A percentile compares a stretch with the other conserved stretches of the same genome.
Conservation (phyloP, 1,284 basidiomycete genomes). For the Sporisorium scitamineum region DNA sequence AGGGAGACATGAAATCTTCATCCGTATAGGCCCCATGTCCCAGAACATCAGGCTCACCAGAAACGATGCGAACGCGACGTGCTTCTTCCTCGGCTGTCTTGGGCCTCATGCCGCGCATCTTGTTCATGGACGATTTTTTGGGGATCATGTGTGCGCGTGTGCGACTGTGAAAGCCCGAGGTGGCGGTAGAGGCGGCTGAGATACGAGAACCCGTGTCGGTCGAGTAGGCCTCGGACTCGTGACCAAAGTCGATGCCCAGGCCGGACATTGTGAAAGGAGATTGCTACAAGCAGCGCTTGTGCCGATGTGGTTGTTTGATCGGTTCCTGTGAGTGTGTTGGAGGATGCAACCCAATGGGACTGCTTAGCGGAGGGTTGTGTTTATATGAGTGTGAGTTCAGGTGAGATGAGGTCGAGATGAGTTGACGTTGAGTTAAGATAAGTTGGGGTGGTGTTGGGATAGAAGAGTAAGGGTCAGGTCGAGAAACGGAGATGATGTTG, state of each 20-base stretch:
- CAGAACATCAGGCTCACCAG: constrained; percentile 51
- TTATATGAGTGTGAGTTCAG: background rate
- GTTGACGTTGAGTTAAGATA: too few relatives aligned
- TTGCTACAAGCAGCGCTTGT: background rate
- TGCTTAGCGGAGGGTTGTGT: background rate
- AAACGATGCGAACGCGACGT: constrained; percentile 56
- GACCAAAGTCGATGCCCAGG: constrained; percentile 64
- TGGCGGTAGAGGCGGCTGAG: constrained; percentile 20
- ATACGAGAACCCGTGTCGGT: constrained; percentile 21
- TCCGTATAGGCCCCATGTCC: constrained; percentile 52
- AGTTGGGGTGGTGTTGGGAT: too few relatives aligned
- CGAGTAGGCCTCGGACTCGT: constrained; percentile 38
- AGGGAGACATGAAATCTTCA: constrained; percentile 44
- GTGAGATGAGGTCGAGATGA: background rate
- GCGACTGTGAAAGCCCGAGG: constrained; percentile 39
- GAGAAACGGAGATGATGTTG: background rate
- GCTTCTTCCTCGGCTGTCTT: constrained; percentile 42
- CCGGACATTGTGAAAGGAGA: constrained; percentile 52
- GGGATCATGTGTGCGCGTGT: constrained; percentile 40
- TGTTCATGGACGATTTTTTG: constrained; percentile 46
- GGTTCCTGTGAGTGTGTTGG: background rate
- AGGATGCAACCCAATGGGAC: background rate
- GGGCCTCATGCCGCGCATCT: constrained; percentile 33
- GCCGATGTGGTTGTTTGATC: background rate
- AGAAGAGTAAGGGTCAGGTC: background rate